Conservation (phyloP, 352 stramenopile genomes). For the Phytophthora ramorum region DNA sequence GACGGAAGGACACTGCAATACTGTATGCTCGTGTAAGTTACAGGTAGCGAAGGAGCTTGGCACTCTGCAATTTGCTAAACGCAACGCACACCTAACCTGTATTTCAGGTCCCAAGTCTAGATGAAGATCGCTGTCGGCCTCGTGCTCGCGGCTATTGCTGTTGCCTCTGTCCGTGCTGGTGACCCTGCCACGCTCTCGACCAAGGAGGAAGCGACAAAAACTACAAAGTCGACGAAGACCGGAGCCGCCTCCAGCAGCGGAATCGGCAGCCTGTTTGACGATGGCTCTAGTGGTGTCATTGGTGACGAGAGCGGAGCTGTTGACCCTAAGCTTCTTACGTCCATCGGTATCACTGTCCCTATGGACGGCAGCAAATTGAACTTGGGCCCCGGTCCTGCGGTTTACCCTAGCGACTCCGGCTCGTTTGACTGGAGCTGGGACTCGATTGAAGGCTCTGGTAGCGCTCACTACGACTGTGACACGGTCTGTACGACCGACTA, state of each 20-base stretch:
- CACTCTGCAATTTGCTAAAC: slow-evolving; percentile 28
- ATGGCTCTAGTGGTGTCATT: slow-evolving; percentile 1
- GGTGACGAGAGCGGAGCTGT: slow-evolving; percentile 6
- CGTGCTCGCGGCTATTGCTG: slow-evolving; percentile 22
- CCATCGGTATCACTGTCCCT: slow-evolving; percentile 22
- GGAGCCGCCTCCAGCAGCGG: slow-evolving; percentile 1
- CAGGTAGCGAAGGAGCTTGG: background rate
- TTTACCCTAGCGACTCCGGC: slow-evolving; percentile 20
- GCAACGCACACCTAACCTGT: slow-evolving; percentile 12
- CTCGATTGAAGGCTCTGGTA: slow-evolving; percentile 11
- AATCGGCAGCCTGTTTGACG: slow-evolving; percentile 4
- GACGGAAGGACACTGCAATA: slow-evolving; percentile 7
- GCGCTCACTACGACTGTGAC: slow-evolving; percentile 11
- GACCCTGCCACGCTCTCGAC: slow-evolving; percentile 23
- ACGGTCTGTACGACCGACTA: slow-evolving; percentile 16
- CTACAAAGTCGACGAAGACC: slow-evolving; percentile 11
- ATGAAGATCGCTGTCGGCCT: slow-evolving; percentile 30
- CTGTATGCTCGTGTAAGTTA: slow-evolving; percentile 1
- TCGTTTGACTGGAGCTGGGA: slow-evolving; percentile 26
- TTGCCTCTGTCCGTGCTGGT: slow-evolving; percentile 10
- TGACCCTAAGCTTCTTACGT: slow-evolving; percentile 15
- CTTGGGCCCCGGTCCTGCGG: slow-evolving; percentile 22
- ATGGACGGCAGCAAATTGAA: slow-evolving; percentile 10
- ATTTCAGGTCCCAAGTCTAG: slow-evolving; percentile 1
- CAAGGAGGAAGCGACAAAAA: slow-evolving; percentile 32